Conservation (phyloP, 768 basidiomycete species). For the Tulasnella sp. region DNA sequence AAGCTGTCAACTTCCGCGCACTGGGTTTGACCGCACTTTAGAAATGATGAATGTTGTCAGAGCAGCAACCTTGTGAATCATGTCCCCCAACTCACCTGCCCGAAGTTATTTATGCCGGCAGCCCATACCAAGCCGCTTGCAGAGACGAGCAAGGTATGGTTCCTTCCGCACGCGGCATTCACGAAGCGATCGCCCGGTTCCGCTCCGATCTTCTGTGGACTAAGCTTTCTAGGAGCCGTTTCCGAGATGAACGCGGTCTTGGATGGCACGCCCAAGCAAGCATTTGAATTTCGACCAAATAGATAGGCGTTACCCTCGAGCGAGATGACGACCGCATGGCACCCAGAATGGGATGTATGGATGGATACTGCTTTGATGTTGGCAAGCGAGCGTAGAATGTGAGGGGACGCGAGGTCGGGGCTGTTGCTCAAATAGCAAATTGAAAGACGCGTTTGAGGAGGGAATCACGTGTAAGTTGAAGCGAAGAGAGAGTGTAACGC, state of each 20-base stretch:
- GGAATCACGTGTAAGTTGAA: background rate
- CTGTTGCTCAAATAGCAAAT: conserved; percentile 25
- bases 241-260: conserved; percentile 52
- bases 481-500: background rate
- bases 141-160: conserved; percentile 74
- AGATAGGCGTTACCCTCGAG: conserved; percentile 74
- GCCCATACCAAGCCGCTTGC: conserved; percentile 77
- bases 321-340: conserved; percentile 69
- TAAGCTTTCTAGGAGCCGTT: conserved; percentile 55
- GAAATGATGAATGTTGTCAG: background rate
- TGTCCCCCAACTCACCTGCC: conserved; percentile 48
- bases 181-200: conserved; percentile 59
- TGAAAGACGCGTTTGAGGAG: background rate
- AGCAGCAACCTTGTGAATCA: background rate
- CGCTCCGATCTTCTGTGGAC: conserved; percentile 38
- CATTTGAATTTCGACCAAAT: conserved; percentile 73
- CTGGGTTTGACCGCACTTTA: conserved; percentile 62
- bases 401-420: conserved; percentile 78
- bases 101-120: conserved; percentile 67
- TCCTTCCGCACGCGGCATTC: conserved; percentile 70
- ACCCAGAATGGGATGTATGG: conserved; percentile 65
- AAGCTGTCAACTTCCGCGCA: conserved; percentile 58
- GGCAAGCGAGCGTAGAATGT: conserved; percentile 78
- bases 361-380: conserved; percentile 66
- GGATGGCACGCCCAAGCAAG: conserved; percentile 51